Percentiles rank a stretch among this genome's conserved stretches.
phyloP scores from a whole-genome alignment of 1,139 yeast species.

The Pichia sp. region DNA sequence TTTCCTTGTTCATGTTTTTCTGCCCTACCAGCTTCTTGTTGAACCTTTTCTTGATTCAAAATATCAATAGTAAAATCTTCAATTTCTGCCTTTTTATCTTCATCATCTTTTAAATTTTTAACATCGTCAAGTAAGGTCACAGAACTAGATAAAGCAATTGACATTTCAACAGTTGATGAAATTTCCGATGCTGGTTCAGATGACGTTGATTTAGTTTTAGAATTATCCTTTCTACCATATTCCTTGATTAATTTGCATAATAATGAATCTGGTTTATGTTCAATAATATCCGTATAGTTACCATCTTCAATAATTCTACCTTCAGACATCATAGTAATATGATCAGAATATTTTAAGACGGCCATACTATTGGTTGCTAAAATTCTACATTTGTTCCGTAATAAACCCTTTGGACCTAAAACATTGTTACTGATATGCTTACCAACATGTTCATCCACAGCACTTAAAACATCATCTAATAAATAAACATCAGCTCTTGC shows the following conservation, averaged over 20 bases:
- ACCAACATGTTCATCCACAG: slow-evolving; percentile 94
- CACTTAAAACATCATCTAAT: slow-evolving; percentile 88
- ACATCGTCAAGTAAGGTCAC: slow-evolving; percentile 31
- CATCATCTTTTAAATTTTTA: slow-evolving; percentile 21
- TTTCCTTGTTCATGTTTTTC: slow-evolving; percentile 92
- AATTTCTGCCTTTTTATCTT: slow-evolving; percentile 25
- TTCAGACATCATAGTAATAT: slow-evolving; percentile 63
- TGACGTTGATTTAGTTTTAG: slow-evolving; percentile 1
- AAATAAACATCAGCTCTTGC: slow-evolving; percentile 89
- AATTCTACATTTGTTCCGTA: slow-evolving; percentile 68
- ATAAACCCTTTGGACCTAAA: slow-evolving; percentile 73
- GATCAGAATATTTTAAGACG: slow-evolving; percentile 73
- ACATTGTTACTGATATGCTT: slow-evolving; percentile 75
- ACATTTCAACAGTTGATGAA: slow-evolving; percentile 18
- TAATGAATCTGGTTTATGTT: slow-evolving; percentile 40
- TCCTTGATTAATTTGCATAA: slow-evolving; percentile 64
- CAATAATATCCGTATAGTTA: slow-evolving; percentile 52
- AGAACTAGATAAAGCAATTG: slow-evolving; percentile 16
- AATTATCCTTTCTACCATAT: slow-evolving; percentile 50
- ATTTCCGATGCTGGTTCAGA: slow-evolving; percentile 24
- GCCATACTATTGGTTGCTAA: slow-evolving; percentile 87
- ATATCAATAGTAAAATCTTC: slow-evolving; percentile 27
- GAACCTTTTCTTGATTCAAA: slow-evolving; percentile 40
- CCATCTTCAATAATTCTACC: slow-evolving; percentile 82
- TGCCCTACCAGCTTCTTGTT: slow-evolving; percentile 36